phyloP scores from a whole-genome alignment of 1,139 yeast genomes.

The Scheffersomyces illinoinensis region DNA sequence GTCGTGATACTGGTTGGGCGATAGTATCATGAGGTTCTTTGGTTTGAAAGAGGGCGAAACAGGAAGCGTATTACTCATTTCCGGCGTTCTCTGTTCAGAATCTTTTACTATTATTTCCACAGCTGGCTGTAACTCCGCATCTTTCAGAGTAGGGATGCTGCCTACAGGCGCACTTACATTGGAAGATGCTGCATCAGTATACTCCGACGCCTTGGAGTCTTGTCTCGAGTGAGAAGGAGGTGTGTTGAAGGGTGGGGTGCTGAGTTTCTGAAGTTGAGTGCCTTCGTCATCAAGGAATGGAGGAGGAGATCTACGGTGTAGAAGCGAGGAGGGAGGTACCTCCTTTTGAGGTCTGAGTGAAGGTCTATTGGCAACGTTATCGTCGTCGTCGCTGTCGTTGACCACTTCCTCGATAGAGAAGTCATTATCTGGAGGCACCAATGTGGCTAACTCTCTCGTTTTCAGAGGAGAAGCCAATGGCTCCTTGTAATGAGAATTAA shows the following conservation, averaged over 20 bases:
- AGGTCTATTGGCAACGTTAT: conserved; percentile 8
- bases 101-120: conserved; percentile 12
- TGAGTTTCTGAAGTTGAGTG: neutral
- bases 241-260: conserved; percentile 1
- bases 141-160: conserved; percentile 7
- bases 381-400: conserved; percentile 43
- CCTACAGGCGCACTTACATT: conserved; percentile 19
- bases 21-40: conserved; percentile 39
- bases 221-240: conserved; percentile 9
- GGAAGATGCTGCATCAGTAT: conserved; percentile 19
- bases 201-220: conserved; percentile 1
- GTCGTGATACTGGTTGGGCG: conserved; percentile 44
- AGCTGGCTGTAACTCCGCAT: conserved; percentile 21
- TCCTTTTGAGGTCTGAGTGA: conserved; percentile 3
- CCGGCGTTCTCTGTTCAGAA: neutral
- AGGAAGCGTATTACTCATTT: conserved; percentile 2
- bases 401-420: conserved; percentile 43
- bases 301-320: conserved; percentile 6
- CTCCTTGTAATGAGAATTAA: neutral
- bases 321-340: conserved; percentile 1
- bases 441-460: neutral
- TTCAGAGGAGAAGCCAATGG: neutral
- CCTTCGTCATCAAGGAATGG: conserved; percentile 1
- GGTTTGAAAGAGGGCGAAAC: conserved; percentile 15
- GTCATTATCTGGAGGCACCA: conserved; percentile 19